Evolutionary conservation across 1,139 yeast species (phyloP).

Genomic region (Scheffersomyces titani): DNA sequence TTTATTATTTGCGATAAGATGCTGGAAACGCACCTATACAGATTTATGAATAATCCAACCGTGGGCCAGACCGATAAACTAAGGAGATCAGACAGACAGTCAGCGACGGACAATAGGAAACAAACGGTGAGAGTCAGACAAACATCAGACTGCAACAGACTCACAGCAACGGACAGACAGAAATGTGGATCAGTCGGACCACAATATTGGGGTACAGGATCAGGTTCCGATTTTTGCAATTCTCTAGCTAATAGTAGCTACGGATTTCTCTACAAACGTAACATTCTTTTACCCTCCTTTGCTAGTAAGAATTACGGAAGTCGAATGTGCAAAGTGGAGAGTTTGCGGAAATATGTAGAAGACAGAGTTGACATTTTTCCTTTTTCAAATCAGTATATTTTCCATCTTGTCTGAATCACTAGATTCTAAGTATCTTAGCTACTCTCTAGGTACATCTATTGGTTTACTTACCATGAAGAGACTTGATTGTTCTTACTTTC

Average conservation of each 20-base stretch:
- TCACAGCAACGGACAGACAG: background rate
- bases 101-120: too few species aligned
- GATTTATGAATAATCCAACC: background rate
- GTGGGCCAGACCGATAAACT: background rate
- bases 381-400: too few species aligned
- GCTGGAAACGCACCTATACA: background rate
- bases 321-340: background rate
- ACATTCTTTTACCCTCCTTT: background rate
- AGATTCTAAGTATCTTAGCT: too few species aligned
- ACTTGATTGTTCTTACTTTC: background rate
- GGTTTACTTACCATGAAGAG: background rate
- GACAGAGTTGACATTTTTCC: background rate
- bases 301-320: background rate
- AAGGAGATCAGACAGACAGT: background rate
- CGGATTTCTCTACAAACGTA: background rate
- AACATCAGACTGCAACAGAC: background rate
- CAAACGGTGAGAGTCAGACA: background rate
- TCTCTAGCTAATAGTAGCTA: too few species aligned
- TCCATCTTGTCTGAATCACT: too few species aligned
- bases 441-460: background rate
- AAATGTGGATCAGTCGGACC: background rate
- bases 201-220: background rate
- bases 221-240: background rate
- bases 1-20: background rate
- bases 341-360: background rate